Evolutionary conservation across 139 green algal species (phyloP), one percentile per base, ranked within the genome.

Genomic region (Eudorina sp.): DNA sequence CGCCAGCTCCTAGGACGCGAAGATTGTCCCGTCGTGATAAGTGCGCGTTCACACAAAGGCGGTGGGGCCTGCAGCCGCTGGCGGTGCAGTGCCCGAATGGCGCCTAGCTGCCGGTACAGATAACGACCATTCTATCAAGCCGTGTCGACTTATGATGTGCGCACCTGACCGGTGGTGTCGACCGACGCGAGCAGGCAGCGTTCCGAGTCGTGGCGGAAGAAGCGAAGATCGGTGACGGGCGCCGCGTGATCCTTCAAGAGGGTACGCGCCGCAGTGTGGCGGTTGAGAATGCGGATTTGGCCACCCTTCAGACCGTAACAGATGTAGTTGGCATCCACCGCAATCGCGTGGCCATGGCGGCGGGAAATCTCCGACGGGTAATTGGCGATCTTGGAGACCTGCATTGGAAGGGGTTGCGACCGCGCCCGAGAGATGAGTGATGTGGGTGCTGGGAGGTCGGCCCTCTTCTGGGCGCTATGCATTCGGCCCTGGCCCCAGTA

Each of bases 241-340:
- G 23, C 53, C 8, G 83, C 79, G 83, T 98, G 95, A 19, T 94
- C 94, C 69, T 96, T 96, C 75, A 97, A 85, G 16, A 98, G 93
- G 3, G 94, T 93, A 2, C 94, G 85, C 14, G 41, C 90, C 16
- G 88, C 92, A 0, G 92, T 93, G 62, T 89, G 84, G 31, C 90
- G 90, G 89, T 95, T 91, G 41, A 98, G 90, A 40, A 95, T 91
- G 0, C 96, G 93, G n/a, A 98, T 92, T 53, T 97, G 94, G 31
- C 96, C 96, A 19, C 84, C 69, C 43, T 93, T 94, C 14, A 98
- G 94, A 43, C 93, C 94, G 81, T 98, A 98, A 86, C 89, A 94
- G 64, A 98, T 96, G 93, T 94, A 97, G 58, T 58, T 83, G 8
- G 70, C 41, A 87, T 92, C 96, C 55, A 94, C 92, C 2, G 96